Percentiles rank a stretch among this genome's conserved stretches.
Evolutionary conservation across 148 eudicot genomes (phyloP).

Genomic region (Diospyros lotus): DNA sequence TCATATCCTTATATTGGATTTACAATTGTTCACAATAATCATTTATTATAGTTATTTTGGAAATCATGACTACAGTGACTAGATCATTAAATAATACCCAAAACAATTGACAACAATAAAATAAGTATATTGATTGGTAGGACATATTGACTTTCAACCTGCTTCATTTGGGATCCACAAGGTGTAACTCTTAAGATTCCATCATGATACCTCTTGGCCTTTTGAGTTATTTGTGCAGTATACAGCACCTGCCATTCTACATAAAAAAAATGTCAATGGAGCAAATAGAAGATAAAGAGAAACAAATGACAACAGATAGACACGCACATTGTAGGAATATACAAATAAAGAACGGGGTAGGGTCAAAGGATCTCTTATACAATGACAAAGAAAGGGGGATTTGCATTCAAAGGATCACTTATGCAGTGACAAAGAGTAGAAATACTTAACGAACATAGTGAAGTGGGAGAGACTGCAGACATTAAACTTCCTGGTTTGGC

Average conservation of each 20-base stretch:
- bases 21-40: not conserved
- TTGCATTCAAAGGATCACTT: too few relatives aligned
- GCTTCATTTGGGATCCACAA: conserved; percentile 65
- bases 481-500: too few relatives aligned
- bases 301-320: not conserved
- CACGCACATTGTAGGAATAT: not conserved
- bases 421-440: too few relatives aligned
- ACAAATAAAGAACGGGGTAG: too few relatives aligned
- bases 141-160: conserved; percentile 40
- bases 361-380: too few relatives aligned
- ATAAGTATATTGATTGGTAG: not conserved
- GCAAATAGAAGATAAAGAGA: not conserved
- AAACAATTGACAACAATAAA: not conserved
- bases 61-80: not conserved
- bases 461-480: too few relatives aligned
- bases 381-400: too few relatives aligned
- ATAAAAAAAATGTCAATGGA: conserved; percentile 6
- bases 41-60: not conserved
- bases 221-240: conserved; percentile 72
- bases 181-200: conserved; percentile 56
- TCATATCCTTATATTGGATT: not conserved
- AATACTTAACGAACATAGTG: too few relatives aligned
- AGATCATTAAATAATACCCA: not conserved
- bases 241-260: conserved; percentile 88
- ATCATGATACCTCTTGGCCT: conserved; percentile 91